Conservation (phyloP, 345 rosid genomes). For the Cardamine occulta region DNA sequence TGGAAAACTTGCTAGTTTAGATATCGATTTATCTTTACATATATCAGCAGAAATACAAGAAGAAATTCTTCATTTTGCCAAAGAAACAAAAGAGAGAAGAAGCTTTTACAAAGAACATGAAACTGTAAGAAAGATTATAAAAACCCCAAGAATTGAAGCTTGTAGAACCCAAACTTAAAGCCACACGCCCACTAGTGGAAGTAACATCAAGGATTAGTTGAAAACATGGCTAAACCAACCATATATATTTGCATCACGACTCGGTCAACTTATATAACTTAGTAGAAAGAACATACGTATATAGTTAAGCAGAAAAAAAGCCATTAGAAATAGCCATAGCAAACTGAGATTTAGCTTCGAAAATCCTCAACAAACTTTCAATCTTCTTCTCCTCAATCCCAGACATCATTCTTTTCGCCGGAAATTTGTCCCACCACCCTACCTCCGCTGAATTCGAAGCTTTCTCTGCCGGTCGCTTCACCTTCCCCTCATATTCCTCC, state of each 20-base stretch:
- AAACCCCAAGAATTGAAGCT: neutral
- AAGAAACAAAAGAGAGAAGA: too few species aligned
- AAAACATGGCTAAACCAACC: neutral
- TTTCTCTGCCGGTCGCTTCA: conserved; percentile 18
- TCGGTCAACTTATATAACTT: neutral
- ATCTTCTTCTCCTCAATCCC: conserved; percentile 19
- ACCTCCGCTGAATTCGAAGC: neutral
- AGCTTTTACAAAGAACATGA: too few species aligned
- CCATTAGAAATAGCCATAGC: conserved; percentile 38
- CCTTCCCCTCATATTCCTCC: conserved; percentile 35
- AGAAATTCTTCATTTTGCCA: too few species aligned
- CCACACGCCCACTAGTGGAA: neutral
- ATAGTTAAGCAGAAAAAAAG: conserved; percentile 37
- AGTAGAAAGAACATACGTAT: neutral
- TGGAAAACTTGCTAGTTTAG: too few species aligned
- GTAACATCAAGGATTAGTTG: neutral
- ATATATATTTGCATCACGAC: neutral
- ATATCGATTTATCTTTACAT: too few species aligned
- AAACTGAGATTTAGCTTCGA: conserved; percentile 42
- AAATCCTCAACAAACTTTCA: conserved; percentile 16
- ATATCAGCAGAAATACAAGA: too few species aligned
- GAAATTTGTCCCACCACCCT: conserved; percentile 1
- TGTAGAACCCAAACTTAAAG: neutral
- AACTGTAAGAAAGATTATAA: neutral
- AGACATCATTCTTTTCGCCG: conserved; percentile 10